phyloP scores from a whole-genome alignment of 345 rosid species.

The Eutrema yunnanense region DNA sequence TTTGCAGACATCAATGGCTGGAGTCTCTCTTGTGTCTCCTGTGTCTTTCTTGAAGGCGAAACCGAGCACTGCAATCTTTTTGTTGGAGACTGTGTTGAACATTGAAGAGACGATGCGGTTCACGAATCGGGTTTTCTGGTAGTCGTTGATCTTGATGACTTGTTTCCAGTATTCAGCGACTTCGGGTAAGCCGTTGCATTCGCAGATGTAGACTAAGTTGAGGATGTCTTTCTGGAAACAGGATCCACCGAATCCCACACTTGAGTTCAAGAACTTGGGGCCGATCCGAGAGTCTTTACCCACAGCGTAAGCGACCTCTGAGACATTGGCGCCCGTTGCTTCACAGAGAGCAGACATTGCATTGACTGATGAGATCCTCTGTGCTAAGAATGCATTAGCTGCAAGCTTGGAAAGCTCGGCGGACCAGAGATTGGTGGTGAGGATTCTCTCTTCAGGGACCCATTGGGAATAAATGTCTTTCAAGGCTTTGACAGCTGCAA shows the following conservation, averaged over 20 bases:
- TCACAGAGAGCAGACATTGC: conserved; percentile 95
- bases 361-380: conserved; percentile 85
- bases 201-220: conserved; percentile 85
- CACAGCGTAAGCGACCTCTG: conserved; percentile 70
- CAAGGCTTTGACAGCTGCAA: conserved; percentile 66
- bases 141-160: conserved; percentile 89
- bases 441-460: conserved; percentile 76
- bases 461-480: conserved; percentile 77
- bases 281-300: conserved; percentile 82
- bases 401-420: conserved; percentile 96
- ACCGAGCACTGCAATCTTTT: conserved; percentile 77
- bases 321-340: conserved; percentile 81
- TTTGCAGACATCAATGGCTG: conserved; percentile 91
- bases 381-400: conserved; percentile 89
- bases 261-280: conserved; percentile 77
- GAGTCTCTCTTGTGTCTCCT: conserved; percentile 88
- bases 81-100: conserved; percentile 81
- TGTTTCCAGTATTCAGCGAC: conserved; percentile 96
- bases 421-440: conserved; percentile 91
- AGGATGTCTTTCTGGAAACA: conserved; percentile 90
- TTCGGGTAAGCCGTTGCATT: conserved; percentile 91
- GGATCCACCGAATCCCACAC: conserved; percentile 91
- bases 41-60: conserved; percentile 94
- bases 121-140: conserved; percentile 80
- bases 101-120: conserved; percentile 82